Base-by-base conservation (phyloP, 495 filamentous ascomycete species). In the Trypethelium eluteriae region DNA sequence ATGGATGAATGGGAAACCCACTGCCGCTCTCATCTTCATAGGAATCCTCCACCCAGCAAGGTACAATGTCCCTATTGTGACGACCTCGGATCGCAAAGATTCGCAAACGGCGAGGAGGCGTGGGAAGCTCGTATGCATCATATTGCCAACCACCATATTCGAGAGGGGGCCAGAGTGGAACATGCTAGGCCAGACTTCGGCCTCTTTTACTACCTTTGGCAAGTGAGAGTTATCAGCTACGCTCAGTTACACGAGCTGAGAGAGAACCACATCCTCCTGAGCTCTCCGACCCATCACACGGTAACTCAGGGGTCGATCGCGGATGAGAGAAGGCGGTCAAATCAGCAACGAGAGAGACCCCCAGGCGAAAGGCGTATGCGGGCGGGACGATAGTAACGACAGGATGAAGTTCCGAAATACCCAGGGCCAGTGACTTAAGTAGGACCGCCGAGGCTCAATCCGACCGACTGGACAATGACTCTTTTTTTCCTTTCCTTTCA, bases 61-160 rank as follows among this genome's bases (percentile, higher is more conserved):
- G 53, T 36, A 36, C 53, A 36, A 36, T 59, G 53, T 14, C 53
- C 53, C 32, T 59, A 59, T 36, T 59, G 53, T 36, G 32, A 34
- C 36, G 14, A 18, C 6, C 36, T 59, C 36, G 18, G 53, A 59
- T 18, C 53, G 6, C 32, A 9, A 35, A 11, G 16, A 18, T 53
- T 14, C 16, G 5, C 14, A 14, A 53, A 18, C 16, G 53, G 53
- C 18, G 11, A 3, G 6, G 32, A 35, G 32, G 53, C 53, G 18
- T 59, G 53, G 53, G 32, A 36, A 36, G 14, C 5, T 6, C 53
- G 53, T 3, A 59, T 59, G 53, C 25, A 36, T 34, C 53, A 59
- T 59, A 59, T 59, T 59, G 32, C 32, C 5, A 36, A 59, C 7
- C 25, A 34, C 32, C 53, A 59, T 59, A 36, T 59, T 59, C 53